Base-by-base conservation (phyloP, 1,139 yeast species). In the Yamadazyma friedrichii region DNA sequence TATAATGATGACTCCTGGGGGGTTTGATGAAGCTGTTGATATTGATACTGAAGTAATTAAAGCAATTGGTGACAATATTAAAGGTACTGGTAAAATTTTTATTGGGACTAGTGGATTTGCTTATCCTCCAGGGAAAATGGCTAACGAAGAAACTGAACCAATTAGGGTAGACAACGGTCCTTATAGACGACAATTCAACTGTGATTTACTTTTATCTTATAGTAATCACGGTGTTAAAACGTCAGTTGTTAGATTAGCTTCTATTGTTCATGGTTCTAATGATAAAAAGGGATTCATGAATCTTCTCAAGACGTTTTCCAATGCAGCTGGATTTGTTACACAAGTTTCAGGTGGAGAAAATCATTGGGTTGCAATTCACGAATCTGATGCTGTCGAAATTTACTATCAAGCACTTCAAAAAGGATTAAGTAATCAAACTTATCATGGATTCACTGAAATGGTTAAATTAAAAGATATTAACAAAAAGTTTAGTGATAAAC, bases 291-390 rank as follows among this genome's bases (percentile, higher is more conserved):
- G 41, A 2, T 56, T 54, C 33, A 39, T 53, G 29, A 52, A 49
- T 17, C 31, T 13, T 31, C 39, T 56, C 9, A 35, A 49, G 3
- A 31, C 38, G 2, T 13, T 30, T 9, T 54, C 59, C 6, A 41
- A 49, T 16, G 12, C 33, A 12, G 22, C 39, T 8, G 61, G 61
- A 1, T 45, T 33, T 28, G 46, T 55, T 2, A 43, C 42, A 4
- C 54, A 51, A 36, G 22, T 55, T n/a, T 61, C 50, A 5, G 56
- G 51, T 11, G 67, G 65, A 8, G 29, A 40, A 8, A 53, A 52
- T 40, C 46, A 41, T 2, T 65, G 69, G 67, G 43, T 59, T 6
- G 58, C 65, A 6, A 59, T 59, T 13, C 54, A 62, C 36, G 50
- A 49, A 13, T 27, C 31, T 2, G 70, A 64, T 53, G 62, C 56